Base-by-base conservation (phyloP, 1,139 yeast genomes). In the Waltiozyma sp. region DNA sequence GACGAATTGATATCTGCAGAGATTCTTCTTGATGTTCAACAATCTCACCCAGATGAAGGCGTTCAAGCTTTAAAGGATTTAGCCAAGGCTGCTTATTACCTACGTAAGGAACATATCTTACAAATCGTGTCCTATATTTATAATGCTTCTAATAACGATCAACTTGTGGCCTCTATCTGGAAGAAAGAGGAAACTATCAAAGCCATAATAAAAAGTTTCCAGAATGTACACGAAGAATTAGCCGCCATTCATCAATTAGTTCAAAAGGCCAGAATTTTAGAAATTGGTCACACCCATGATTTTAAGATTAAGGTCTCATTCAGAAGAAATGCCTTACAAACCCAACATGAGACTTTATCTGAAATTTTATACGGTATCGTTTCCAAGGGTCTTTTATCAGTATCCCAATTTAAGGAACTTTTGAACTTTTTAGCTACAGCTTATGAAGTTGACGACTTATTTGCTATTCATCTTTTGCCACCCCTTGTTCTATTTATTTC, bases 281-380 rank as follows among this genome's bases (percentile, higher is more conserved):
- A 78, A 2, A 68, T 65, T 23, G 61, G 62, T 57, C 69, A 73
- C 47, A 60, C 74, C 11, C 39, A 41, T 4, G 55, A 49, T 18
- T 78, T 83, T 51, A 70, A 75, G 39, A 75, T 77, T 51, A 68
- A 76, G 16, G 60, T 80, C 40, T 69, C 68, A 40, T 77, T 73
- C 53, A 73, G 83, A 54, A 75, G 86, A 47, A 74, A 74, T 42
- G 78, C 77, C 51, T 63, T 85, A 31, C 70, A 77, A 46, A 68
- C 66, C 41, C 80, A 80, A 52, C 95, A 88, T 58, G 95, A 86
- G 53, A 58, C 72, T 3, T 62, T 89, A 47, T 82, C 91, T 37
- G 83, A 79, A 56, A 65, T 87, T 4, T 62, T 82, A 28, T 76
- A 59, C 54, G 76, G 81, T 13, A 59, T 72, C 42, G 60, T 71